Base-by-base conservation (phyloP, 352 stramenopile species). In the Phytophthora meadii region DNA sequence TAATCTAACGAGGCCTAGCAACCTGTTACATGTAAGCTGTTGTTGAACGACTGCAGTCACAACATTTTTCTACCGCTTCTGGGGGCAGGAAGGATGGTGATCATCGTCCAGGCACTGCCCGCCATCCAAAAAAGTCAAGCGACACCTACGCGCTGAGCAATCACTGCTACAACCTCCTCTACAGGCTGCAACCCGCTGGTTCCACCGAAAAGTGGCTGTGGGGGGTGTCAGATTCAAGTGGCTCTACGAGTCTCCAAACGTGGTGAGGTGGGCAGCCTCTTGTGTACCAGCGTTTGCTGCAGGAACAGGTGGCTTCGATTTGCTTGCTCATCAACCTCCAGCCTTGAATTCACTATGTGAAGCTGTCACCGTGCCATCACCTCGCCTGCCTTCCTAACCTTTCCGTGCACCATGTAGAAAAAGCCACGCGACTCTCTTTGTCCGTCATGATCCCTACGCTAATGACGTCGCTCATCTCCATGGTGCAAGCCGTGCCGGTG, bases 221-320 rank as follows among this genome's bases (percentile, higher is more conserved):
- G 1, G n/a, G 15, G 40, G 27, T 46, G 40, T 46, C 40, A 7
- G 40, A 50, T 50, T 50, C 22, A 32, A 42, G 22, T 47, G 32
- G 17, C 34, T 25, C 6, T 9, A 40, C 12, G 12, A 17, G 36
- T 42, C 4, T 19, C 12, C 36, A 42, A 42, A 34, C 41, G 41
- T 4, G 24, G n/a, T 17, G 14, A 9, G 41, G 17, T 9, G 8
- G 40, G 24, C 22, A 22, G 22, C 22, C 22, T 22, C 22, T 22
- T 22, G 22, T 1, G 1, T 22, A 2, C 12, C 32, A 9, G 10
- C 12, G 17, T 32, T 27, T 64, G 48, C 61, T 64, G 54, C 46
- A 40, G 24, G 53, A 64, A 59, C 61, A 69, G 54, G 54, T 65
- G 54, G 54, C 24, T 19, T 32, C 22, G 52, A 56, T 63, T 53